These are phyloP conservation scores for Purshia tridentata DNA, from an alignment of 306 rosid species.

Conservation along the genomic window DNA sequence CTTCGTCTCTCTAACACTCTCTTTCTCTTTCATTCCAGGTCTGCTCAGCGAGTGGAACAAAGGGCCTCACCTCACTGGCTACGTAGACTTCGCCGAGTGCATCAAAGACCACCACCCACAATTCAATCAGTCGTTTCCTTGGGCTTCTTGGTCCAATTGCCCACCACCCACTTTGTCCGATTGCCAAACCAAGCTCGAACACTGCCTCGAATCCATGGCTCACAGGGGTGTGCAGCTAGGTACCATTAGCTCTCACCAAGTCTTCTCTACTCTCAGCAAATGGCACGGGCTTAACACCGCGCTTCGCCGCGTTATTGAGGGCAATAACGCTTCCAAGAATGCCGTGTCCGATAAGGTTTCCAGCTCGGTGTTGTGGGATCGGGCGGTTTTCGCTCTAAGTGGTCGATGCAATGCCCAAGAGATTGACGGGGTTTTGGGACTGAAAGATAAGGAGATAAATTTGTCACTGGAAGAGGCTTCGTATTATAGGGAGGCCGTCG, in stretches of 20 bases:
- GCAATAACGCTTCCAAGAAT: constrained; percentile 21
- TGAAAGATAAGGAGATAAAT: constrained; percentile 39
- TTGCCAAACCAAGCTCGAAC: constrained; percentile 59
- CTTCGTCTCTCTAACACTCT: neutral
- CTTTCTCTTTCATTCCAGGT: constrained; percentile 38
- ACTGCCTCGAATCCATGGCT: constrained; percentile 79
- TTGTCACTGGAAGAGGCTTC: constrained; percentile 71
- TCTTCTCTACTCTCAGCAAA: constrained; percentile 60
- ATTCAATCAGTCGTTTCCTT: constrained; percentile 50
- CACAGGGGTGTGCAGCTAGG: constrained; percentile 63
- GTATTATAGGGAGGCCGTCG: constrained; percentile 64
- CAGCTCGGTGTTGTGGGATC: constrained; percentile 66
- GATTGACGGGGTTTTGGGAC: constrained; percentile 50
- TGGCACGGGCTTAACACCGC: constrained; percentile 63
- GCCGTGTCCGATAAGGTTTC: constrained; percentile 39
- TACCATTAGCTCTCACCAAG: constrained; percentile 62
- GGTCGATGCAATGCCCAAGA: constrained; percentile 52
- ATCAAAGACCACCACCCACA: constrained; percentile 54
- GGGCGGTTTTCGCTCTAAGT: constrained; percentile 53
- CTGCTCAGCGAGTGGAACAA: constrained; percentile 75
- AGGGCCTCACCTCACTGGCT: constrained; percentile 87
- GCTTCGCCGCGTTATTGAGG: constrained; percentile 44
- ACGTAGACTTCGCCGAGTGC: constrained; percentile 76
- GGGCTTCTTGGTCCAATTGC: constrained; percentile 80
- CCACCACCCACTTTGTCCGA: constrained; percentile 53